Conservation (phyloP, 495 filamentous ascomycete species). For the Aspergillus affinis region DNA sequence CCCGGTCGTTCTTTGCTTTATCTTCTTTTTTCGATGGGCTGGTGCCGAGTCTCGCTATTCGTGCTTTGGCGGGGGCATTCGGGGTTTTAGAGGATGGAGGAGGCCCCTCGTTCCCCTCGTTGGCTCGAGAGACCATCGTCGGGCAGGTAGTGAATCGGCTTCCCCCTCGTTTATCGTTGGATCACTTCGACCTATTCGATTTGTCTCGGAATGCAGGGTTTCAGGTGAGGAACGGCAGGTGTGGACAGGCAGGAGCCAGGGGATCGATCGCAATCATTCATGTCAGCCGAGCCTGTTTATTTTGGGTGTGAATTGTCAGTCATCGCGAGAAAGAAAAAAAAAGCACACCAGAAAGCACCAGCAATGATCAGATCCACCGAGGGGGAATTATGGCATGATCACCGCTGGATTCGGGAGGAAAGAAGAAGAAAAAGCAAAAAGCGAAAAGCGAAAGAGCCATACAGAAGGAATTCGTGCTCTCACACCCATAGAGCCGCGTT, state of each 20-base stretch:
- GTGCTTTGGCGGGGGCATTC: constrained; percentile 43
- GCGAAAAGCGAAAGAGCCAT: constrained; percentile 18
- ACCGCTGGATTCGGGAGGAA: background rate
- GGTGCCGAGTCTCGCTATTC: constrained; percentile 37
- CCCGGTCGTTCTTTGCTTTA: constrained; percentile 41
- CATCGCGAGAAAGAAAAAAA: background rate
- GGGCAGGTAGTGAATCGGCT: constrained; percentile 6
- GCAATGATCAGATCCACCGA: background rate
- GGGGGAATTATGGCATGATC: background rate
- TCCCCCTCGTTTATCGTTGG: constrained; percentile 8
- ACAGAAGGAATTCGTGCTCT: constrained; percentile 33
- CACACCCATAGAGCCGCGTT: constrained; percentile 29
- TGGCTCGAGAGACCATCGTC: constrained; percentile 43
- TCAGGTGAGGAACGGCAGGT: constrained; percentile 28
- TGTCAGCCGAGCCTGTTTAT: constrained; percentile 33
- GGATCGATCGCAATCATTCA: constrained; percentile 35
- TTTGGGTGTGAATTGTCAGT: constrained; percentile 15
- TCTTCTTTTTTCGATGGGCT: constrained; percentile 51
- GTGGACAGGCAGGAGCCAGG: constrained; percentile 40
- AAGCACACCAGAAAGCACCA: background rate
- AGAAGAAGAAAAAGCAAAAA: background rate
- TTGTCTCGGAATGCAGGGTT: constrained; percentile 24
- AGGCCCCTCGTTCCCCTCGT: constrained; percentile 38
- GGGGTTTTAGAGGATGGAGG: constrained; percentile 40
- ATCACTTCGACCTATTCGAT: constrained; percentile 5